Evolutionary conservation across 345 rosid genomes (phyloP), one percentile per base, ranked within the genome.

Genomic region (Carallia pectinifolia): DNA sequence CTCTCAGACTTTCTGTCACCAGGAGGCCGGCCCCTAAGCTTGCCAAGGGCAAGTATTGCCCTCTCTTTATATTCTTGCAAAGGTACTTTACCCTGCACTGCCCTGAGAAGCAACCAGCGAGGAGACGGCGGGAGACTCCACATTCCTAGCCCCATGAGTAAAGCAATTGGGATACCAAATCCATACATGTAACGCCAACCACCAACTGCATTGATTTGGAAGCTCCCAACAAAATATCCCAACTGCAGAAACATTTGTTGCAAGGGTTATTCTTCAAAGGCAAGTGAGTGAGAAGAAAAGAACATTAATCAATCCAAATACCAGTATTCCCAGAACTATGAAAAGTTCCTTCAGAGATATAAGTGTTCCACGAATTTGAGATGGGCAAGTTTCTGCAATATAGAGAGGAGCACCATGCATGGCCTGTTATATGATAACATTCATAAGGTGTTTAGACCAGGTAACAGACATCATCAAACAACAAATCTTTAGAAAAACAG

Each of bases 371-470:
- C 96, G 95, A 74, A 91, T 94, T 81, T 90, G 90, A 81, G 98
- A 86, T 3, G 98, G 98, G 71, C 97, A 94, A 66, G 98, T 94
- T 82, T 94, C 97, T 62, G 98, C 97, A 65, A 94, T 91, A 77
- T 91, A 94, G 33, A 91, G 92, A 54, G 98, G 98, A 82, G 96
- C 97, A 34, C 98, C 98, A 29, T 91, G 98, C 98, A 94, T 94
- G 58, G 97, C 97, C 98, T 94, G 84, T 74, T 36, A 78, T 64
- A 73, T 44, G 53, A 71, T 53, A 78, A 58, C 56, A 66, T 2
- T 47, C 12, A 38, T 62, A 16, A 60, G 17, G 53, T 17, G 31
- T 36, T 44, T 4, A 54, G 47, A 72, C 40, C 54, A 60, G 73
- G 55, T 39, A 18, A 60, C 37, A 53, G 39, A 31, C 60, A 62